A percentile compares a stretch with the other conserved stretches of the same genome.
phyloP scores from a whole-genome alignment of 768 basidiomycete genomes.

The Tulasnella sp. region DNA sequence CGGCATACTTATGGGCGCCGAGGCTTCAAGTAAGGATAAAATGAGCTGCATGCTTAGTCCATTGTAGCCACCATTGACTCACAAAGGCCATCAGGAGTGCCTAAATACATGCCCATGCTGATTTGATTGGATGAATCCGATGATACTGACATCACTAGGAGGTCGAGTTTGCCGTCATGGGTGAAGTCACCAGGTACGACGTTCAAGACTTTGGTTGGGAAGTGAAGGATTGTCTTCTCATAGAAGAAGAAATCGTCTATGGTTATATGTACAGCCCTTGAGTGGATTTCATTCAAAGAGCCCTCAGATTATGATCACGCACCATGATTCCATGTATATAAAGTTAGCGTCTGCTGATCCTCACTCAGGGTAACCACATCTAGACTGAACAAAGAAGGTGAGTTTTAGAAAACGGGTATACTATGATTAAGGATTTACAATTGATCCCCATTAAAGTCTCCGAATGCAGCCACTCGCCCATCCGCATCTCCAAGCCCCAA shows the following conservation, averaged over 20 bases:
- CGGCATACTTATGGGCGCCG: conserved; percentile 31
- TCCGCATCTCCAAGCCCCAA: conserved; percentile 60
- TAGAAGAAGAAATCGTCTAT: conserved; percentile 50
- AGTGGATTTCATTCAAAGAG: neutral
- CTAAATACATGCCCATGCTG: conserved; percentile 62
- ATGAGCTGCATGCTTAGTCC: neutral
- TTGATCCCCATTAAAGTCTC: conserved; percentile 94
- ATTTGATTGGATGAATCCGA: conserved; percentile 25
- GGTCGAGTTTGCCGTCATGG: conserved; percentile 80
- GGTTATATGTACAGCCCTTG: conserved; percentile 9
- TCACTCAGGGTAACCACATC: conserved; percentile 67
- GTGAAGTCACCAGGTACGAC: conserved; percentile 91
- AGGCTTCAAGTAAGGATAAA: conserved; percentile 22
- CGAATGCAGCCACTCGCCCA: conserved; percentile 74
- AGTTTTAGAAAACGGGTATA: neutral
- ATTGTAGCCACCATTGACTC: conserved; percentile 4
- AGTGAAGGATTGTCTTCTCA: conserved; percentile 41
- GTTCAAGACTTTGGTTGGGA: conserved; percentile 46
- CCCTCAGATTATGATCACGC: conserved; percentile 20
- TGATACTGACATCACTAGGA: conserved; percentile 59
- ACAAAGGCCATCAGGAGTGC: conserved; percentile 59
- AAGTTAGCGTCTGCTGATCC: conserved; percentile 66
- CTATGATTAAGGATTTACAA: conserved; percentile 46
- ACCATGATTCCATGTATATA: conserved; percentile 81
- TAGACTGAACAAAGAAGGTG: conserved; percentile 37